phyloP scores from a whole-genome alignment of 2,329 filamentous ascomycete species.

The Dactylellina leptospora region DNA sequence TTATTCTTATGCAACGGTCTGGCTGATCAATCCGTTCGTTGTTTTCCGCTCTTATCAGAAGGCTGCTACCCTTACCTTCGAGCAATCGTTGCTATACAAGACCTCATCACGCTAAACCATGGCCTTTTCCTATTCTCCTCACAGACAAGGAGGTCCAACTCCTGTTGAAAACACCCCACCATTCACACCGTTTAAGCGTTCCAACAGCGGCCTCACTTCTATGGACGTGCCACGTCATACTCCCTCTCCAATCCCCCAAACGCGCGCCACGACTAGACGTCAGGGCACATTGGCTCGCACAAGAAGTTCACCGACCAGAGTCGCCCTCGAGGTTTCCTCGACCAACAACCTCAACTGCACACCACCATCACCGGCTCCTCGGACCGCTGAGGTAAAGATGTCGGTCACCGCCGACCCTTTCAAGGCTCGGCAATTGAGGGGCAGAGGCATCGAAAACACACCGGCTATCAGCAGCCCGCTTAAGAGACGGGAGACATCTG shows the following conservation, averaged over 20 bases:
- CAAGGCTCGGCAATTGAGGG: slow-evolving; percentile 64
- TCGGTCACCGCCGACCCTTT: slow-evolving; percentile 61
- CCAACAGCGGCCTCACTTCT: slow-evolving; percentile 54
- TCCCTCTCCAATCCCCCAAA: slow-evolving; percentile 54
- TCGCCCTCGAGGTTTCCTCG: slow-evolving; percentile 55
- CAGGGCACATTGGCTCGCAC: slow-evolving; percentile 54
- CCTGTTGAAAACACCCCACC: slow-evolving; percentile 55
- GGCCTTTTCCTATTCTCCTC: slow-evolving; percentile 56
- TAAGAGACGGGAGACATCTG: slow-evolving; percentile 88
- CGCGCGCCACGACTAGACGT: slow-evolving; percentile 54
- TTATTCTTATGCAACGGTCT: background rate
- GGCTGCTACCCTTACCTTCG: slow-evolving; percentile 9
- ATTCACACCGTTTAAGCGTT: slow-evolving; percentile 55
- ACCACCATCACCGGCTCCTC: slow-evolving; percentile 52
- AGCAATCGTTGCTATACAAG: slow-evolving; percentile 1
- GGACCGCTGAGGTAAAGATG: slow-evolving; percentile 60
- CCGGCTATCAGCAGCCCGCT: slow-evolving; percentile 76
- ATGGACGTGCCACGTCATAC: slow-evolving; percentile 54
- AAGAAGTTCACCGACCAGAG: slow-evolving; percentile 55
- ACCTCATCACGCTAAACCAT: slow-evolving; percentile 31
- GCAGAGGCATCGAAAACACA: slow-evolving; percentile 62
- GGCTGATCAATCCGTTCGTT: background rate
- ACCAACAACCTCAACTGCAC: slow-evolving; percentile 56
- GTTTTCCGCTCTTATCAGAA: slow-evolving; percentile 14
- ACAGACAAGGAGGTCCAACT: slow-evolving; percentile 56